Evolutionary conservation across 176 grass and related monocot species (phyloP).

Genomic region (Oropetium thomaeum): DNA sequence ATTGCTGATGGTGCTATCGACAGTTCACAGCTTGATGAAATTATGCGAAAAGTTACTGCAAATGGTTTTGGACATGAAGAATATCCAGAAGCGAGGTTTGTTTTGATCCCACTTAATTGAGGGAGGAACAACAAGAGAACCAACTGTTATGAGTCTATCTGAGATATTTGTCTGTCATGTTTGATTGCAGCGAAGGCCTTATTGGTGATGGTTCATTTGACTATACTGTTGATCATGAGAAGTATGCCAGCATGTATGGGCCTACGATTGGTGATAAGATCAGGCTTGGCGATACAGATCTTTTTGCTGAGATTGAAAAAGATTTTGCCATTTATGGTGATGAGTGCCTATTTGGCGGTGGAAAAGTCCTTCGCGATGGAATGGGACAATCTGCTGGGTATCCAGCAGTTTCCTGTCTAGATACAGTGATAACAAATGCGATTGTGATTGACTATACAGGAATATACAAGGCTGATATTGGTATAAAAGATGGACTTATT

Average conservation of each 20-base stretch:
- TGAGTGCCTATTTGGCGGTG: conserved; percentile 98
- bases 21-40: conserved; percentile 41
- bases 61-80: conserved; percentile 80
- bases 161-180: conserved; percentile 30
- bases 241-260: conserved; percentile 95
- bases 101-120: background rate
- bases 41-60: conserved; percentile 58
- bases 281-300: conserved; percentile 83
- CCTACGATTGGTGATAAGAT: conserved; percentile 95
- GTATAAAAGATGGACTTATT: conserved; percentile 74
- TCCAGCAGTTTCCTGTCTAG: conserved; percentile 50
- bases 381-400: conserved; percentile 83
- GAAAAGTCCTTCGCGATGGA: conserved; percentile 92
- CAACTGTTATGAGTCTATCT: background rate
- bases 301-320: conserved; percentile 93
- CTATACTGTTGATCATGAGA: conserved; percentile 60
- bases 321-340: conserved; percentile 87
- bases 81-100: conserved; percentile 65
- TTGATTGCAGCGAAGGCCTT: conserved; percentile 69
- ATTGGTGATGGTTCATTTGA: conserved; percentile 64
- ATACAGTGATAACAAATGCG: conserved; percentile 95
- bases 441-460: conserved; percentile 93
- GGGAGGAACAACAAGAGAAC: background rate
- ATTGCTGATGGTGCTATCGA: conserved; percentile 76
- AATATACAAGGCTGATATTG: conserved; percentile 98